Percentiles rank a stretch among this genome's conserved stretches.
These are phyloP conservation scores for Sanghuangporus baumii DNA, from an alignment of 1,284 basidiomycete species.

Conservation along the genomic window DNA sequence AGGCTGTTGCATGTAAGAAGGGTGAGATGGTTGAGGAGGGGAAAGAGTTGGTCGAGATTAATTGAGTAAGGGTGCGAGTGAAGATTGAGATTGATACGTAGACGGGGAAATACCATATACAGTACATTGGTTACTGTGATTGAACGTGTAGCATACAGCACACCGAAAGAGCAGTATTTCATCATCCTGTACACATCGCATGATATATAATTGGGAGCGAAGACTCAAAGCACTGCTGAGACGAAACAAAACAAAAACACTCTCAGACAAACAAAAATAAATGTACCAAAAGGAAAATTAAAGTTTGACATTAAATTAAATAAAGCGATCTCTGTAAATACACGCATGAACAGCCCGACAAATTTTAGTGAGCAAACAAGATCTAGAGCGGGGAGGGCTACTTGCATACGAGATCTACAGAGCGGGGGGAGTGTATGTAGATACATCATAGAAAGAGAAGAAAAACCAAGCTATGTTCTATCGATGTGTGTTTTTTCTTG, in stretches of 20 bases:
- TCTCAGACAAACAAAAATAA: no score
- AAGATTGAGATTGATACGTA: not conserved
- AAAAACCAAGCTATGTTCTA: not conserved
- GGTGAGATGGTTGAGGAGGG: slow-evolving; percentile 91
- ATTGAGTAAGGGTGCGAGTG: slow-evolving; percentile 22
- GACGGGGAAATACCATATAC: no score
- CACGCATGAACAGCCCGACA: not conserved
- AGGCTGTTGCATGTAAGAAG: slow-evolving; percentile 65
- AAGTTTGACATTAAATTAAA: not conserved
- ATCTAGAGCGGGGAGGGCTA: not conserved
- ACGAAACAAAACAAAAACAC: not conserved
- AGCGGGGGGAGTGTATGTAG: not conserved
- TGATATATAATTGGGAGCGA: not conserved
- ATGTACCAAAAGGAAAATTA: not conserved
- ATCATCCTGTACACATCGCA: not conserved
- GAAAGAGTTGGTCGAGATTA: slow-evolving; percentile 66
- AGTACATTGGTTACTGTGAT: not conserved
- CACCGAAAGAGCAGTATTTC: not conserved
- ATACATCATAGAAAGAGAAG: not conserved
- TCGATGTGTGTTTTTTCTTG: not conserved
- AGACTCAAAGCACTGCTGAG: not conserved
- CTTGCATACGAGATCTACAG: not conserved
- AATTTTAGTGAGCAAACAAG: not conserved
- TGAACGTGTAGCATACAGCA: not conserved
- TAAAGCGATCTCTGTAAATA: not conserved